Evolutionary conservation across 768 basidiomycete genomes (phyloP), one percentile per base, ranked within the genome.

Genomic region (Phylloporus arenicola): DNA sequence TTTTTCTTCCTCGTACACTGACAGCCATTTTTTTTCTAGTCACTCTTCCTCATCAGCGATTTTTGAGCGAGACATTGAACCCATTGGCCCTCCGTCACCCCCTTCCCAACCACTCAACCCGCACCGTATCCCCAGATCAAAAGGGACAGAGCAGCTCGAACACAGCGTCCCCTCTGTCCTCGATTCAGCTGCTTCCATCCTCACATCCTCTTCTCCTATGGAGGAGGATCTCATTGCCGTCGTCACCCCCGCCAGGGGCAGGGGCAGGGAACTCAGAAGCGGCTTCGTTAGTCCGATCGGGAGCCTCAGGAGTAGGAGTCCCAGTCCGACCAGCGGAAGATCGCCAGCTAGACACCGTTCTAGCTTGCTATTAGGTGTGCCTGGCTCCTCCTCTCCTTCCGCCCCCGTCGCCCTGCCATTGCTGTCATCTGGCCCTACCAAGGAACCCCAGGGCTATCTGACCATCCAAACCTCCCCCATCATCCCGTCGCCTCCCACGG

Each of bases 31-130:
- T 2, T 24, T 52, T 41, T 34, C 52, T 46, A 55, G 59, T 1
- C 81, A 88, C 59, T 92, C 88, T 0, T 88, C 88, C 0, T 88
- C 88, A 0, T 92, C 89, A 1, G 90, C 91, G 33, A 94, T 93
- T 50, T 94, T 94, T 53, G 91, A 94, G 68, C 82, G 91, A 31
- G 91, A 94, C 64, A 91, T 94, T 55, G 91, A 92, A 57, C 84
- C 84, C 14, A 47, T 69, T 1, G 59, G 62, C 6, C 63, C 66
- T 0, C 61, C 64, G 57, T 76, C 69, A 30, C 76, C 60, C 52
- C 68, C 73, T 65, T 58, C 72, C 55, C 73, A 57, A 48, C 73
- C 67, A 2, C 63, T 58, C 24, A 84, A 88, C 60, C 87, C 88
- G 0, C 88, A 89, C 63, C 79, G 84, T 25, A 85, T 82, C 45